Evolutionary conservation across 148 eudicot species (phyloP), one percentile per base, ranked within the genome.

Genomic region (Cornus controversa): DNA sequence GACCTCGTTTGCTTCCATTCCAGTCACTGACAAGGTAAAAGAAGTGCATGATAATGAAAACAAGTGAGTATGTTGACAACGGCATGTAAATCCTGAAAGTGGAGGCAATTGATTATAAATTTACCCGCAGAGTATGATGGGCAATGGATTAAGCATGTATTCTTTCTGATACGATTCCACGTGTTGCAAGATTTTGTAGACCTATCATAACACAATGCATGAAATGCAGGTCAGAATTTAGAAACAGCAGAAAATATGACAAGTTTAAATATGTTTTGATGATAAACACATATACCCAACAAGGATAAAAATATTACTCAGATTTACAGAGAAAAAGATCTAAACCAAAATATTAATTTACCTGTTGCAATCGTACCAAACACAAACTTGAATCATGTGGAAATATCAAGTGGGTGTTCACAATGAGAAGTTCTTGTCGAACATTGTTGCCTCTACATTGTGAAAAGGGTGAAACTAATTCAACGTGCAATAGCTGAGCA

Each of bases 1-100:
- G 98, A 40, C 99, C 99, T 50, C 97, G 87, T 85, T 96, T 96
- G 85, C 99, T 96, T 58, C 99, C 99, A 71, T 96, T 96, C 99
- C 99, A 96, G 72, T 96, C 99, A 68, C 99, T 96, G 83, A 40
- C 75, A 16, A 79, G 70, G 70, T 29, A 10, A 74, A 27, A 8
- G 71, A n/a, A 10, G 37, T 8, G 28, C 62, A 78, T 28, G 58
- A 47, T 3, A 40, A 73, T 11, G 8, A 11, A 9, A 72, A 72
- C 64, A n/a, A 69, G 66, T 62, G 11, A 70, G 66, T 62, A 10
- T n/a, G 13, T 69, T 22, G 63, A 60, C 20, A 74, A 23, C 47
- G 64, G 37, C 69, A 47, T 6, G 54, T 18, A 50, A 20, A 11
- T 15, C 31, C 15, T 69, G 4, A 75, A 64, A n/a, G 9, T 28